phyloP scores from a whole-genome alignment of 306 rosid genomes.

The Trifolium subterraneum region DNA sequence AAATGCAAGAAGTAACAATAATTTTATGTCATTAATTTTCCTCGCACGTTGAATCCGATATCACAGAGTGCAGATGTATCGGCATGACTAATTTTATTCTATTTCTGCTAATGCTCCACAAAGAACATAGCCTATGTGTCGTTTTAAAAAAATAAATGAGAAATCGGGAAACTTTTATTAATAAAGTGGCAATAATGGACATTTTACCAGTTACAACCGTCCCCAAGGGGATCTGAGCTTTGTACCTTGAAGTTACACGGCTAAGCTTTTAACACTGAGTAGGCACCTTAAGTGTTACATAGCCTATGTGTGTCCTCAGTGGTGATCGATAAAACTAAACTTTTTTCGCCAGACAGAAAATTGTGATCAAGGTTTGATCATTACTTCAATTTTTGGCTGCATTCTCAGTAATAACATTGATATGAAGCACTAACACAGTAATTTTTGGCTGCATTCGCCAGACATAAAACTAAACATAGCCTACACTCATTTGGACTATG shows the following conservation, averaged over 20 bases:
- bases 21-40: conserved; percentile 8
- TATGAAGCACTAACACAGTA: not conserved
- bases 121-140: not conserved
- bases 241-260: too few relatives aligned
- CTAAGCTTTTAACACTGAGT: too few relatives aligned
- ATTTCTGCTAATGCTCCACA: not conserved
- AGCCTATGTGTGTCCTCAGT: not conserved
- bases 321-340: not conserved
- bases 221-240: too few relatives aligned
- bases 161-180: too few relatives aligned
- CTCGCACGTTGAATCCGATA: not conserved
- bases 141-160: too few relatives aligned
- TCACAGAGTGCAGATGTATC: not conserved
- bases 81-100: not conserved
- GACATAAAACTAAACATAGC: too few relatives aligned
- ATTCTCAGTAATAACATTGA: too few relatives aligned
- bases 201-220: too few relatives aligned
- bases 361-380: not conserved
- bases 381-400: conserved; percentile 9
- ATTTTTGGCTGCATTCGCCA: too few relatives aligned
- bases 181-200: too few relatives aligned
- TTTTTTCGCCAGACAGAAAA: conserved; percentile 19
- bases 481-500: too few relatives aligned
- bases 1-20: conserved; percentile 31
- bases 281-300: too few relatives aligned